Evolutionary conservation across 2,329 filamentous ascomycete genomes (phyloP).

Genomic region (Aspergillus sp.): DNA sequence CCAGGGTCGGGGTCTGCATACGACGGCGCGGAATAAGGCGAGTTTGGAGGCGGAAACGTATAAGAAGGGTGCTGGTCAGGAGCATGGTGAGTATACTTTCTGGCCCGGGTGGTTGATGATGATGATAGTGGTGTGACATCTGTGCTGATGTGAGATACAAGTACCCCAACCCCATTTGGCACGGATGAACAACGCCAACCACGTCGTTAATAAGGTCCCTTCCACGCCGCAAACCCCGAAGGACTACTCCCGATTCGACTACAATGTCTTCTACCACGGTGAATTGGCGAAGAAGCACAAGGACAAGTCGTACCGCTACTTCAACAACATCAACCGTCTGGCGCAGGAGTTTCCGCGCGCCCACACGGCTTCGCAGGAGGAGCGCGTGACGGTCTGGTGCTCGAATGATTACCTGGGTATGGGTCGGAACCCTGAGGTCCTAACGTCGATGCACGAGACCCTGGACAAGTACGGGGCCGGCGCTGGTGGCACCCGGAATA

Average conservation of each 20-base stretch:
- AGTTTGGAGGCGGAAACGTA: slow-evolving; percentile 56
- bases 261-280: slow-evolving; percentile 75
- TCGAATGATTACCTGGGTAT: slow-evolving; percentile 98
- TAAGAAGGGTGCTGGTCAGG: slow-evolving; percentile 23
- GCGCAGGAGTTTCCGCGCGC: slow-evolving; percentile 93
- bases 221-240: slow-evolving; percentile 40
- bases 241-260: slow-evolving; percentile 62
- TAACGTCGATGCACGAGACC: slow-evolving; percentile 89
- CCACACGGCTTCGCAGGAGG: slow-evolving; percentile 74
- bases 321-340: slow-evolving; percentile 99
- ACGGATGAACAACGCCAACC: not conserved
- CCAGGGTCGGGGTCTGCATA: slow-evolving; percentile 54
- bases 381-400: slow-evolving; percentile 95
- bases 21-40: slow-evolving; percentile 67
- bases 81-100: slow-evolving; percentile 35
- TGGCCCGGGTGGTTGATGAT: too few species aligned
- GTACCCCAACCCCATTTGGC: not conserved
- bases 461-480: slow-evolving; percentile 91
- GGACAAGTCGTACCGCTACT: slow-evolving; percentile 99
- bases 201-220: slow-evolving; percentile 18
- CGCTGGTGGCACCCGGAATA: slow-evolving; percentile 91
- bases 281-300: slow-evolving; percentile 98
- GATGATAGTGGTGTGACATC: too few species aligned
- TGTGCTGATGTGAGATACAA: not conserved
- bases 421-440: slow-evolving; percentile 80